Evolutionary conservation across 1,139 yeast species (phyloP).

Genomic region (Torulaspora pretoriensis): DNA sequence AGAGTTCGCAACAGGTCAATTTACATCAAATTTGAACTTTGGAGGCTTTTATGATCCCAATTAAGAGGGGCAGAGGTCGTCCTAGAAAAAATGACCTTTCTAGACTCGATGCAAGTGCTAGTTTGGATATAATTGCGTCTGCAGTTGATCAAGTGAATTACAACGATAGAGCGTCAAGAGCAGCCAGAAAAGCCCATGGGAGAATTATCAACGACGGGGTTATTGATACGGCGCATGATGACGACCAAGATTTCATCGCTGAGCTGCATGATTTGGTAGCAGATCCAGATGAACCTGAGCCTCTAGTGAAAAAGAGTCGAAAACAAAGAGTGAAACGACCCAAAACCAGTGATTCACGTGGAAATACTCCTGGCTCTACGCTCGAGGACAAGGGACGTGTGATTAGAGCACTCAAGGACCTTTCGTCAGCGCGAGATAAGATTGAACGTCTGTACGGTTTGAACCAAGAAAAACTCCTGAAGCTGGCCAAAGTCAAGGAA

Average conservation of each 20-base stretch:
- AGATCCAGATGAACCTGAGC: constrained; percentile 17
- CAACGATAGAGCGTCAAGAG: constrained; percentile 7
- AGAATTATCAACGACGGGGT: background rate
- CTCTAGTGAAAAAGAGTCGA: constrained; percentile 1
- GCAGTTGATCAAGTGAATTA: constrained; percentile 11
- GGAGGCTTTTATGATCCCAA: constrained; percentile 2
- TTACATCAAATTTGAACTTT: background rate
- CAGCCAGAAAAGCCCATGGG: background rate
- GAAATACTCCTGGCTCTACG: constrained; percentile 14
- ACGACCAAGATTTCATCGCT: constrained; percentile 12
- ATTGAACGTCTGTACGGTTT: constrained; percentile 39
- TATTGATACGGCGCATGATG: constrained; percentile 10
- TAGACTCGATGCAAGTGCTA: constrained; percentile 3
- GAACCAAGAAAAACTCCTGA: constrained; percentile 35
- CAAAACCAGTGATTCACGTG: constrained; percentile 4
- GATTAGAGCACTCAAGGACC: constrained; percentile 32
- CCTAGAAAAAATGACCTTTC: constrained; percentile 11
- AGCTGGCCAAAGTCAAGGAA: constrained; percentile 36
- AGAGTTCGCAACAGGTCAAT: background rate
- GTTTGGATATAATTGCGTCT: constrained; percentile 11
- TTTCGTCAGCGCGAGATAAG: constrained; percentile 40
- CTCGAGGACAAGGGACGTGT: constrained; percentile 25
- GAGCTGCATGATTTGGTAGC: constrained; percentile 20
- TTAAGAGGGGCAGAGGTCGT: constrained; percentile 16
- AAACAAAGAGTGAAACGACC: constrained; percentile 10